Evolutionary conservation across 495 filamentous ascomycete genomes (phyloP).

Genomic region (Sordaria brevicollis): DNA sequence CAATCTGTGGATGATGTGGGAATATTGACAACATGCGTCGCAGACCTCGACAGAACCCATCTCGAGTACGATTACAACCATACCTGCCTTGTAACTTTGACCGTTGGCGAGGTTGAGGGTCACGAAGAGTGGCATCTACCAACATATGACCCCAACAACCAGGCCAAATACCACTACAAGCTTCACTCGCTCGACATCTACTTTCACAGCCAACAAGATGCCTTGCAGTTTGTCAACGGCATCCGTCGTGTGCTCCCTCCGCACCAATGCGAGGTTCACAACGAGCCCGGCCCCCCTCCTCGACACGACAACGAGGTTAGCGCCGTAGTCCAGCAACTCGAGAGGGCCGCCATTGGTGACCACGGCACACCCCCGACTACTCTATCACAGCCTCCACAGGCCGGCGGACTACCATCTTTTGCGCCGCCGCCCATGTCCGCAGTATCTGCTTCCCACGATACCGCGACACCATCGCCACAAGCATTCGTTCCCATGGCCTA

Average conservation of each 20-base stretch:
- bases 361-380: constrained; percentile 20
- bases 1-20: neutral
- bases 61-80: constrained; percentile 71
- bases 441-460: constrained; percentile 12
- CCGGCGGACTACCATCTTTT: constrained; percentile 25
- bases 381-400: constrained; percentile 35
- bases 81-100: constrained; percentile 63
- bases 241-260: constrained; percentile 48
- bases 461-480: constrained; percentile 18
- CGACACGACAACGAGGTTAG: constrained; percentile 46
- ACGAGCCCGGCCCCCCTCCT: constrained; percentile 41
- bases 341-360: constrained; percentile 60
- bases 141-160: constrained; percentile 54
- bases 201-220: constrained; percentile 76
- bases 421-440: constrained; percentile 29
- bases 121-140: constrained; percentile 69
- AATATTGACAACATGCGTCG: neutral
- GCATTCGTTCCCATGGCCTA: constrained; percentile 69
- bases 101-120: constrained; percentile 49
- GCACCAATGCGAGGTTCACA: constrained; percentile 49
- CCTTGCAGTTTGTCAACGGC: constrained; percentile 58
- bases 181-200: constrained; percentile 82
- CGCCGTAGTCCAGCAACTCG: constrained; percentile 74
- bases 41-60: constrained; percentile 54
- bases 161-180: constrained; percentile 61